These are phyloP conservation scores for Saussurea involucrata DNA, from an alignment of 129 eudicot species.

Conservation along the genomic window DNA sequence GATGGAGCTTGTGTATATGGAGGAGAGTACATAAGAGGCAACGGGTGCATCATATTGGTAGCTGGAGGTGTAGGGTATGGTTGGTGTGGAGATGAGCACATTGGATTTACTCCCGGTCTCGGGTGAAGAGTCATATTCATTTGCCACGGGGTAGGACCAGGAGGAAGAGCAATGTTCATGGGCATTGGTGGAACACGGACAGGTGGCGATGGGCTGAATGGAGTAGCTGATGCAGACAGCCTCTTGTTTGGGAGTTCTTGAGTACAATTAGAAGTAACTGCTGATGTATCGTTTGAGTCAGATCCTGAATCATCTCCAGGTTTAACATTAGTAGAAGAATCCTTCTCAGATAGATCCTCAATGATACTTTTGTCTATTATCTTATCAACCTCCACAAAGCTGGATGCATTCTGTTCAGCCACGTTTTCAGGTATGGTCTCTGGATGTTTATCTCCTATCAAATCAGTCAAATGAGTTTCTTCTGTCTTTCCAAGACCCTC, in stretches of 20 bases:
- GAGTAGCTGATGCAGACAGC: constrained; percentile 92
- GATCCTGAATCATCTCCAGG: constrained; percentile 17
- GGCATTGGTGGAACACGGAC: constrained; percentile 61
- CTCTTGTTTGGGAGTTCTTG: constrained; percentile 58
- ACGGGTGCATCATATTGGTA: constrained; percentile 77
- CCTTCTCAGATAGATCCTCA: constrained; percentile 28
- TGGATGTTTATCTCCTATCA: constrained; percentile 19
- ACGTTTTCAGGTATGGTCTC: constrained; percentile 24
- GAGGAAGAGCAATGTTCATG: constrained; percentile 57
- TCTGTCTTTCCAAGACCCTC: constrained; percentile 23
- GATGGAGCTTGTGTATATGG: constrained; percentile 81
- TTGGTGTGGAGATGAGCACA: constrained; percentile 79
- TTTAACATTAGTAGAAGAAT: constrained; percentile 23
- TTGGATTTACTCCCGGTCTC: constrained; percentile 63
- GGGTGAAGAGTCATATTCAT: constrained; percentile 93
- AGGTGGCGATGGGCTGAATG: constrained; percentile 73
- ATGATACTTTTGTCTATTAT: constrained; percentile 33
- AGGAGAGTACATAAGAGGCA: constrained; percentile 86
- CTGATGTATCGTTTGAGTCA: constrained; percentile 31
- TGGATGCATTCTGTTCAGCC: constrained; percentile 24
- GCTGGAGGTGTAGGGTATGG: constrained; percentile 89
- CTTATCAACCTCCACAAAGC: constrained; percentile 34
- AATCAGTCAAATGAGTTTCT: constrained; percentile 39
- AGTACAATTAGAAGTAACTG: constrained; percentile 36
- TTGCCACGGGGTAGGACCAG: constrained; percentile 78